Evolutionary conservation across 371 early-diverging fungal genomes (phyloP), one percentile per base, ranked within the genome.

Genomic region (Encephalitozoon intestinalis): DNA sequence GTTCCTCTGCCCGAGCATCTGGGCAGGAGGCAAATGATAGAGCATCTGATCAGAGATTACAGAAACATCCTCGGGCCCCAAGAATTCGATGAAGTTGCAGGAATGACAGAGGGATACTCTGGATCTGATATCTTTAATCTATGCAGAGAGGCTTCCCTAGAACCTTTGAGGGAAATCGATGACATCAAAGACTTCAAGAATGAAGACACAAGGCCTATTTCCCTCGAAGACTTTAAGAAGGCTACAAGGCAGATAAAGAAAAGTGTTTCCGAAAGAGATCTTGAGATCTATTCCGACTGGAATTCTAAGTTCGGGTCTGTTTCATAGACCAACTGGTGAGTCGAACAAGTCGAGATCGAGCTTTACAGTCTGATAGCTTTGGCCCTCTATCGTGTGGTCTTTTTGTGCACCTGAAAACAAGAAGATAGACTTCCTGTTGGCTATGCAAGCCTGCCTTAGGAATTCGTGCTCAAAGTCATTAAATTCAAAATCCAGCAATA

Each of bases 91-190:
- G 75, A 82, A 2, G 84, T 91, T 0, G 83, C 87, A 1, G 53
- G 76, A 23, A 31, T 77, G 12, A 92, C 94, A 0, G 89, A 89
- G 43, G 84, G 89, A 66, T 96, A 90, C 78, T 93, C 94, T 23
- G 98, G 96, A n/a, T 92, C 93, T 44, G 98, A 97, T 82, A 86
- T 97, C 75, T 97, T 94, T 86, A 96, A 95, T 81, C 81, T 97
- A 58, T 94, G 94, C 84, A 89, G 96, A 34, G 90, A 94, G 18
- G 94, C 96, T 0, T 93, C 93, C 0, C 83, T 97, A 84, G 87
- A 89, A 69, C 83, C 85, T 15, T 43, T 85, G 9, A 83, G 91
- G 28, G 87, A 87, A 49, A 85, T 91, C 11, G 88, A 87, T 2
- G 87, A 88, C 51, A 78, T 83, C 54, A 71, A 75, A 9, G 71